Evolutionary conservation across 1,284 basidiomycete species (phyloP), one percentile per base, ranked within the genome.

Genomic region (Ustilago trichophora): DNA sequence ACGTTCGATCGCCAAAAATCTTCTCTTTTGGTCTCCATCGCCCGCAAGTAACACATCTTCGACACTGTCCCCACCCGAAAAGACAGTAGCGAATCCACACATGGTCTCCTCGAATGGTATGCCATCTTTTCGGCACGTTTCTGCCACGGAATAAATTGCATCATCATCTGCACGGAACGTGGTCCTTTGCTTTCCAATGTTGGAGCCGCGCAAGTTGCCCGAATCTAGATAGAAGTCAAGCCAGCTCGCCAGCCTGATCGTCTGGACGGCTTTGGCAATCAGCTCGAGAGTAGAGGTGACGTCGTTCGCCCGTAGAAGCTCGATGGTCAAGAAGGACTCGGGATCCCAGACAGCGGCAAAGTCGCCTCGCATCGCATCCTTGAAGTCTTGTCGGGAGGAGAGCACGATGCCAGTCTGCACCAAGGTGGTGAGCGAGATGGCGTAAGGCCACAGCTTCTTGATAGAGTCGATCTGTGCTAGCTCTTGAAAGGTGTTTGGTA

Each of bases 311-410:
- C 29, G 49, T 7, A 68, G 54, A 1, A 68, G 19, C 10, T 44
- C 25, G 3, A 51, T 25, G 3, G 65, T 22, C 36, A 68, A 31
- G 22, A 24, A 43, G 5, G 65, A 62, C 22, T 68, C 65, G 31
- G 50, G 58, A 45, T 68, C 65, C 58, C 59, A 64, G 19, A 60
- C 27, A 2, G 66, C 59, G 4, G 51, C 52, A 42, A 64, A 43
- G 21, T 56, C 44, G 42, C 32, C 36, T 38, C 37, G 41, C 60
- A 64, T 52, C 32, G 60, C 60, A 36, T 60, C 41, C 10, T 41
- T 48, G 46, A 52, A 42, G 40, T 64, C 60, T 21, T 49, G 29
- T 26, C 49, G 40, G 2, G 48, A 31, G 18, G 42, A 36, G 12
- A 64, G 43, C 22, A 54, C 56, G 16, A 53, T 32, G 4, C 29